Evolutionary conservation across 2,329 filamentous ascomycete species (phyloP), one percentile per base, ranked within the genome.

Genomic region (Colletotrichum horii): DNA sequence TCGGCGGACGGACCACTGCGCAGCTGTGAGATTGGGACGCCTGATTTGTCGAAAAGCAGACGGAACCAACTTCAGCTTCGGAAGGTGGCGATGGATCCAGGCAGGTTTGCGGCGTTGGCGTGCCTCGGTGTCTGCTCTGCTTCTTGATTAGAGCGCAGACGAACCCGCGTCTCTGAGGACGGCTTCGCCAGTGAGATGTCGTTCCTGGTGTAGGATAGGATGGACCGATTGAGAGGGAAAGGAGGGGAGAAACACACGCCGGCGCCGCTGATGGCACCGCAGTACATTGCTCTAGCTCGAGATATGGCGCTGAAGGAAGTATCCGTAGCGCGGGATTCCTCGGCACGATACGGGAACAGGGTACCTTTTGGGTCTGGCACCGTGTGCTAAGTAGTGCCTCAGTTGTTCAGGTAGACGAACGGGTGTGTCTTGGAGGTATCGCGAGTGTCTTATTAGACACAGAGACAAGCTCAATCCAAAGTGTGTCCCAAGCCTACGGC

Each of bases 351-450:
- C 61, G 28, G 66, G 38, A 61, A 38, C 67, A 52, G 36, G 28
- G 58, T 60, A 60, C 32, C 55, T 56, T n/a, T 56, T 60, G n/a
- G 70, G 43, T 52, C n/a, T 36, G n/a, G 43, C 34, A 48, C 52
- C 11, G 24, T 32, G 64, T 26, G 64, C 4, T 3, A 72, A 22
- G 43, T 22, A 52, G 43, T 52, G 43, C 43, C n/a, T 52, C 11
- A 52, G 6, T 8, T 0, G 43, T 52, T 52, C 43, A 74, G n/a
- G 43, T 65, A 70, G 62, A n/a, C 28, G n/a, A 28, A 22, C 26
- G 36, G 26, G 70, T 72, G 70, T 72, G 55, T 64, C 73, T 75
- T 34, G 55, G n/a, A 73, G 36, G 73, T 64, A 72, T 64, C 36
- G 32, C 28, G 24, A 67, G 24, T 64, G 64, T 73, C 64, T 64